Evolutionary conservation across 345 rosid genomes (phyloP).

Genomic region (Camelina hispida): DNA sequence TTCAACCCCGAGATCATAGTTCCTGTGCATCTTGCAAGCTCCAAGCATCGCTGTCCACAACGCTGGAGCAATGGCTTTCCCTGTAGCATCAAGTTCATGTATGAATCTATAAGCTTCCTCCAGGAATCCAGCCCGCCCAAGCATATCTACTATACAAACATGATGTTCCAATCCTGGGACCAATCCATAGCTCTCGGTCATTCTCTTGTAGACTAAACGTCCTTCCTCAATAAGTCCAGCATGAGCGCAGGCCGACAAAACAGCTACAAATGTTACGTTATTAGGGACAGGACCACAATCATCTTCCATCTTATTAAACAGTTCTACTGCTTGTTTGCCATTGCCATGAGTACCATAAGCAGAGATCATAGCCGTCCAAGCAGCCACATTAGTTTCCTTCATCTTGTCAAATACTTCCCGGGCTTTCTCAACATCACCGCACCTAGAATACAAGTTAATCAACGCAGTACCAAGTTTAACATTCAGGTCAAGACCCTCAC

Average conservation of each 20-base stretch:
- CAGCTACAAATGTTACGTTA: conserved; percentile 72
- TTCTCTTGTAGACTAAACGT: conserved; percentile 53
- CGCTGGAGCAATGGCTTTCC: conserved; percentile 61
- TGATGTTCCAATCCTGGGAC: conserved; percentile 74
- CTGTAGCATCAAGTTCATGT: conserved; percentile 47
- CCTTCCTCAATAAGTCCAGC: conserved; percentile 74
- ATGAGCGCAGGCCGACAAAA: conserved; percentile 85
- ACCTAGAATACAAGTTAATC: conserved; percentile 81
- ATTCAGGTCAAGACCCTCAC: conserved; percentile 52
- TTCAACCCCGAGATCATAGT: conserved; percentile 69
- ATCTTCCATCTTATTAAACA: conserved; percentile 58
- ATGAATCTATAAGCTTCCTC: conserved; percentile 67
- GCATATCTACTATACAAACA: conserved; percentile 87
- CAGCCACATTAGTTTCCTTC: conserved; percentile 69
- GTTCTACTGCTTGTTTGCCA: conserved; percentile 62
- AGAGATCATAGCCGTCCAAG: conserved; percentile 93
- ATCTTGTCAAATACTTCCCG: conserved; percentile 67
- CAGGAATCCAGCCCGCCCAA: conserved; percentile 79
- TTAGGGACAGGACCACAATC: conserved; percentile 55
- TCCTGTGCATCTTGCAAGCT: conserved; percentile 93
- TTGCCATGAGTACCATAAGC: conserved; percentile 81
- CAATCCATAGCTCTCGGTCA: conserved; percentile 53
- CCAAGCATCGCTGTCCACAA: conserved; percentile 96
- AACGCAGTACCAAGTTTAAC: conserved; percentile 78
- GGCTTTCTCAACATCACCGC: conserved; percentile 68